phyloP scores from a whole-genome alignment of 441 rosid species.

The Aquilaria agallochum region DNA sequence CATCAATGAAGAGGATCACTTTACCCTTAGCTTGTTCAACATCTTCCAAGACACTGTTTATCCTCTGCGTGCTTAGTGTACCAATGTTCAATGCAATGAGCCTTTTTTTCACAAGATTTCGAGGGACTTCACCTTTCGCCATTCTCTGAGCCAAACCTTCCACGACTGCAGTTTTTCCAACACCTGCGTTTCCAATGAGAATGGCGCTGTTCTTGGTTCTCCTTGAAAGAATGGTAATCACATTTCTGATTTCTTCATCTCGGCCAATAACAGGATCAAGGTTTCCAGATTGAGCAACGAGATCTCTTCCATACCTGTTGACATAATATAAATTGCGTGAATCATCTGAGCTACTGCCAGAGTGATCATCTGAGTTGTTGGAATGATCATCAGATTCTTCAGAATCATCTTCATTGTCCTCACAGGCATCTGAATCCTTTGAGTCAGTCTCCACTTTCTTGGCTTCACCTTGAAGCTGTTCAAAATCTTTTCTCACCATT shows the following conservation, averaged over 20 bases:
- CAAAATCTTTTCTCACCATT: too few relatives aligned
- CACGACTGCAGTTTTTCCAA: conserved; percentile 76
- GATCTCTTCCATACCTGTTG: conserved; percentile 83
- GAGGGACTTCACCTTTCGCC: conserved; percentile 77
- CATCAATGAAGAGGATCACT: conserved; percentile 77
- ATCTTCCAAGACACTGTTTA: conserved; percentile 69
- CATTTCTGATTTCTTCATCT: conserved; percentile 78
- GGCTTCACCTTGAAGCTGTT: too few relatives aligned
- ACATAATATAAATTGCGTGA: conserved; percentile 1
- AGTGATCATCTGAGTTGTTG: too few relatives aligned
- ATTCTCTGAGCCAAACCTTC: conserved; percentile 59
- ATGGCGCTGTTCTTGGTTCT: conserved; percentile 84
- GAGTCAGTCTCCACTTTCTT: too few relatives aligned
- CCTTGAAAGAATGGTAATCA: conserved; percentile 56
- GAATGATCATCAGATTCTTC: too few relatives aligned
- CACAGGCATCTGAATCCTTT: too few relatives aligned
- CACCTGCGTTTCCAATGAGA: conserved; percentile 87
- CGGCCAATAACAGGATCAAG: conserved; percentile 84
- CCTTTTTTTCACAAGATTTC: conserved; percentile 69
- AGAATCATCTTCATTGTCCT: too few relatives aligned
- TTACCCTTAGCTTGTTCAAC: conserved; percentile 80
- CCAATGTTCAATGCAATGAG: conserved; percentile 81
- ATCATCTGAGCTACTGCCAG: too few relatives aligned
- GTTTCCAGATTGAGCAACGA: conserved; percentile 64
- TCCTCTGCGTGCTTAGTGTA: conserved; percentile 62